Evolutionary conservation across 495 filamentous ascomycete species (phyloP).

Genomic region (Cercophora scortea): DNA sequence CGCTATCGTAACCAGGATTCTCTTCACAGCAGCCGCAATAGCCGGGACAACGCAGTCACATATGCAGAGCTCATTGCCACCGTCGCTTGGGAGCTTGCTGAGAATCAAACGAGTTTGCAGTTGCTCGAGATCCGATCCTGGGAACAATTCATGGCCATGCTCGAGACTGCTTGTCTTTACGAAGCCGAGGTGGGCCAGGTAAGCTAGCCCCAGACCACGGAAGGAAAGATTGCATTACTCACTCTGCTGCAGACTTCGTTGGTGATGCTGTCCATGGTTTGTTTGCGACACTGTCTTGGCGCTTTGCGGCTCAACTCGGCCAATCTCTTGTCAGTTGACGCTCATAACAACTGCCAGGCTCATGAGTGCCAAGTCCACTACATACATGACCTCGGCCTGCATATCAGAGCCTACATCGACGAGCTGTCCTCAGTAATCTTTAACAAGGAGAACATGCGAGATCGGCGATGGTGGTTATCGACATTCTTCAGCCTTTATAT

Average conservation of each 20-base stretch:
- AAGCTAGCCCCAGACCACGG: neutral
- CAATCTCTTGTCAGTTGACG: slow-evolving; percentile 6
- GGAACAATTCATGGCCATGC: slow-evolving; percentile 23
- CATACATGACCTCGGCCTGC: slow-evolving; percentile 16
- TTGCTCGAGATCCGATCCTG: slow-evolving; percentile 20
- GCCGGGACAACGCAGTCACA: slow-evolving; percentile 12
- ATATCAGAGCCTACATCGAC: slow-evolving; percentile 16
- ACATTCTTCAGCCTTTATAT: slow-evolving; percentile 30
- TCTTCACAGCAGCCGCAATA: slow-evolving; percentile 8
- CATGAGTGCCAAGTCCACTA: slow-evolving; percentile 23
- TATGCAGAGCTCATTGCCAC: slow-evolving; percentile 26
- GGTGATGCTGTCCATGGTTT: slow-evolving; percentile 24
- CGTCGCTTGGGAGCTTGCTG: slow-evolving; percentile 31
- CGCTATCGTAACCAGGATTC: slow-evolving; percentile 19
- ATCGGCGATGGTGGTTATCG: slow-evolving; percentile 26
- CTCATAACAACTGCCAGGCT: slow-evolving; percentile 16
- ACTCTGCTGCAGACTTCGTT: slow-evolving; percentile 18
- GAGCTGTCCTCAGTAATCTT: slow-evolving; percentile 30
- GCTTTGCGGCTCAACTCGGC: slow-evolving; percentile 18
- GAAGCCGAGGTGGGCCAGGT: slow-evolving; percentile 24
- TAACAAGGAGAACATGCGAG: slow-evolving; percentile 30
- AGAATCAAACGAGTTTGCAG: slow-evolving; percentile 13
- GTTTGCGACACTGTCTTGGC: slow-evolving; percentile 23
- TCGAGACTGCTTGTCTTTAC: slow-evolving; percentile 23
- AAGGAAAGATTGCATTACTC: neutral